Evolutionary conservation across 2,329 filamentous ascomycete species (phyloP).

Genomic region (Claviceps cyperi): DNA sequence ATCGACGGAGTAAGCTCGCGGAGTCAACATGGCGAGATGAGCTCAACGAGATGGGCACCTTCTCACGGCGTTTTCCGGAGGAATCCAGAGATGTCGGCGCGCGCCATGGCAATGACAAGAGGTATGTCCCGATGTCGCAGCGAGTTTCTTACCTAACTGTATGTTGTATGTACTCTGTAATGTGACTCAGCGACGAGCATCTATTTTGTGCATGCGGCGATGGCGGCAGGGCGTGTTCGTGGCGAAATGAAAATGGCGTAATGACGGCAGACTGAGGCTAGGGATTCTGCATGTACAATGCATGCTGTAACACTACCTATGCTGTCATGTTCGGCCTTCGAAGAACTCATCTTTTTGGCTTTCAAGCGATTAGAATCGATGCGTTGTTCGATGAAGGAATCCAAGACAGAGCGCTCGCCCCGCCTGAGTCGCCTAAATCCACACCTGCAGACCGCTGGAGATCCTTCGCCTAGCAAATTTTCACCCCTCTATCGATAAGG

Average conservation of each 20-base stretch:
- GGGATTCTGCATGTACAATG: too few relatives aligned
- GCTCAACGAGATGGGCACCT: slow-evolving; percentile 23
- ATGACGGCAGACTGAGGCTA: too few relatives aligned
- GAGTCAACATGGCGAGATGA: slow-evolving; percentile 15
- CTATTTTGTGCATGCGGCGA: neutral
- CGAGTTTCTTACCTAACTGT: neutral
- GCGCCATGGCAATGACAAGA: slow-evolving; percentile 3
- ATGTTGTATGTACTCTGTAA: too few relatives aligned
- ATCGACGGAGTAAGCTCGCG: slow-evolving; percentile 8
- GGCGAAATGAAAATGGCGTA: slow-evolving; percentile 15
- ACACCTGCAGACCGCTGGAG: too few relatives aligned
- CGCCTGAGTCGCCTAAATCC: too few relatives aligned
- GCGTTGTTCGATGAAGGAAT: too few relatives aligned
- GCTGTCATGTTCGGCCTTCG: too few relatives aligned
- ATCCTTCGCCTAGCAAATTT: slow-evolving; percentile 6
- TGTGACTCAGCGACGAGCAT: slow-evolving; percentile 8
- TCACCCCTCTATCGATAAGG: slow-evolving; percentile 10
- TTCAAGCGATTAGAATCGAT: too few relatives aligned
- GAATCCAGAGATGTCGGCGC: slow-evolving; percentile 16
- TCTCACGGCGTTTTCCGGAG: slow-evolving; percentile 25
- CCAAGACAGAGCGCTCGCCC: too few relatives aligned
- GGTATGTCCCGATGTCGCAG: slow-evolving; percentile 8
- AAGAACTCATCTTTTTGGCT: too few relatives aligned
- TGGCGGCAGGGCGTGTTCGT: slow-evolving; percentile 14
- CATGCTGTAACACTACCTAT: too few relatives aligned